A percentile compares a stretch with the other conserved stretches of the same genome.
These are phyloP conservation scores for Macadamia tetraphylla DNA, from an alignment of 164 flowering plant species.

Conservation along the genomic window DNA sequence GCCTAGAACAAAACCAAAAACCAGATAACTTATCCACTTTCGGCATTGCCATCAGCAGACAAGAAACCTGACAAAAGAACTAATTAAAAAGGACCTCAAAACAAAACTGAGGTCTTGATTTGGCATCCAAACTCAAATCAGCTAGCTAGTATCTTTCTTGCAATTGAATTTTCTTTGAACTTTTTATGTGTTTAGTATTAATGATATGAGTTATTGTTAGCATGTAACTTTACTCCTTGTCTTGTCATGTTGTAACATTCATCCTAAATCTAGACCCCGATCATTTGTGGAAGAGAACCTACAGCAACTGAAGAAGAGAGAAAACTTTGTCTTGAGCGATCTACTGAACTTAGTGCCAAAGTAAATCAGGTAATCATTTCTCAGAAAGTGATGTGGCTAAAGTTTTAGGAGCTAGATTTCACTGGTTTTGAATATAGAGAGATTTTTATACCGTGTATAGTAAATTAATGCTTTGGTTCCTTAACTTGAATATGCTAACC, in stretches of 20 bases:
- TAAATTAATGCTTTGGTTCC: no score
- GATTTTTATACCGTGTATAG: background rate
- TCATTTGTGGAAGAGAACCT: constrained; percentile 93
- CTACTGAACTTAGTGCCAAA: constrained; percentile 80
- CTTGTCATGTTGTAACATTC: background rate
- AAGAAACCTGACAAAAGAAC: no score
- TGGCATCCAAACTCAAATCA: no score
- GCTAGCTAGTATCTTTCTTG: no score
- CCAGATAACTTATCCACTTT: no score
- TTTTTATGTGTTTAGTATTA: background rate
- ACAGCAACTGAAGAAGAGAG: constrained; percentile 74
- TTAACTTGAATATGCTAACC: background rate
- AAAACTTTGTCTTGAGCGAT: constrained; percentile 64
- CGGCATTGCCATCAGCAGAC: no score
- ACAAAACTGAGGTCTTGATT: no score
- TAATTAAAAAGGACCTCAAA: no score
- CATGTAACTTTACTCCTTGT: background rate
- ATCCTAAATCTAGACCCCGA: constrained; percentile 50
- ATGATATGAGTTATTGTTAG: background rate
- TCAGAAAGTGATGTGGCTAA: background rate
- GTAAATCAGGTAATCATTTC: constrained; percentile 77
- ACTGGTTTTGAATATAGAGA: background rate
- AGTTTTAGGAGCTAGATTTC: background rate
- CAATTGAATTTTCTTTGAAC: no score
- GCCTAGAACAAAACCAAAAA: no score